These are phyloP conservation scores for Penicillium pulvis DNA, from an alignment of 495 filamentous ascomycete genomes.

Conservation along the genomic window DNA sequence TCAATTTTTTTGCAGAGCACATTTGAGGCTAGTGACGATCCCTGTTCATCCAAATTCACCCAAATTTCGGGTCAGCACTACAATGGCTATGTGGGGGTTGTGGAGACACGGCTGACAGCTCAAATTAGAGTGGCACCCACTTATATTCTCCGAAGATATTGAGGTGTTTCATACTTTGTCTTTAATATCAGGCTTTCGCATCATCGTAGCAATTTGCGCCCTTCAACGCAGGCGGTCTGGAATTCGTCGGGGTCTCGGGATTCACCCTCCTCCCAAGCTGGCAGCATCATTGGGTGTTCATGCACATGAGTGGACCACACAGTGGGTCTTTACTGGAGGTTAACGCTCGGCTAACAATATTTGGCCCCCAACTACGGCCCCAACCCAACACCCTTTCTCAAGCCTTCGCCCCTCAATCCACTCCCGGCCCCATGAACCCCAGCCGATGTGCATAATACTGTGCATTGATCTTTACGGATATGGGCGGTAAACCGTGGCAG, in stretches of 20 bases:
- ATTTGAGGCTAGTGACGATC: no score
- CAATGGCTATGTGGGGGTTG: no score
- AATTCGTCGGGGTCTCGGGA: not conserved
- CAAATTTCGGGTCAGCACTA: no score
- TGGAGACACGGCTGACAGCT: no score
- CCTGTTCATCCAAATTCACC: no score
- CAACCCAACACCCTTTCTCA: not conserved
- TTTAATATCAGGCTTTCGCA: no score
- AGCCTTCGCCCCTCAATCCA: not conserved
- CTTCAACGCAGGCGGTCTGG: not conserved
- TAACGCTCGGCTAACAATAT: not conserved
- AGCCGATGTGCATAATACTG: not conserved
- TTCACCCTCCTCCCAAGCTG: not conserved
- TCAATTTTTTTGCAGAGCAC: no score
- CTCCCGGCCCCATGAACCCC: not conserved
- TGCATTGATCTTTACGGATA: not conserved
- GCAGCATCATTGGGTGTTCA: not conserved
- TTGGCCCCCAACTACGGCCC: not conserved
- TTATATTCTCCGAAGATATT: no score
- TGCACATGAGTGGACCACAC: not conserved
- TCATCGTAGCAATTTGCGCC: no score
- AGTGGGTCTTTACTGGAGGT: not conserved
- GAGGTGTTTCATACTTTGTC: no score
- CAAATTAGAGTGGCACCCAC: no score
- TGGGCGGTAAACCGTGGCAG: conserved; percentile 8